Evolutionary conservation across 768 basidiomycete genomes (phyloP), one percentile per base, ranked within the genome.

Genomic region (Trametes punicea): DNA sequence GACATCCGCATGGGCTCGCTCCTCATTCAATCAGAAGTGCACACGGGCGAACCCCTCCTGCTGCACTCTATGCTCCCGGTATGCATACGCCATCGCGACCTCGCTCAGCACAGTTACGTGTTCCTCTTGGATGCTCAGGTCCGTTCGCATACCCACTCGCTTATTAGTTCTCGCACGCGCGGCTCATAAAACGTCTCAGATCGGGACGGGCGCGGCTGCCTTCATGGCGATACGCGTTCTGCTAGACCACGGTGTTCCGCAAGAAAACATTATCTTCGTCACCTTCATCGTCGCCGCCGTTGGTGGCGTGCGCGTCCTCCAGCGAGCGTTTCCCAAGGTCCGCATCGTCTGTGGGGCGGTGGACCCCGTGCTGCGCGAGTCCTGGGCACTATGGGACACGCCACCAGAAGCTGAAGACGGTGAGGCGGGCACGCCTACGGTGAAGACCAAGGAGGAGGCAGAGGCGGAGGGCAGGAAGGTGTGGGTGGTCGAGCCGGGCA

Each of bases 171-270:
- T 16, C 9, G 8, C 16, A 6, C 46, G 13, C 23, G 20, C n/a
- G 16, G 13, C 30, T 30, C 36, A 31, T 10, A 6, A 16, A 7
- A 11, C 30, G 21, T 33, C 39, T 13, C 61, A 96, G 87, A 93
- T 98, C 68, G 93, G 92, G 6, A 98, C 96, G 0, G 96, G 87
- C 4, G 94, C 95, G 0, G 84, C 91, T 3, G 87, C 87, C 18
- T 90, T 98, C 70, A 98, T 98, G 96, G 88, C 94, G 0, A 90
- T 99, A 58, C 88, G 96, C 26, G 82, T 96, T 10, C 75, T 98
- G 9, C 79, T 98, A 16, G 96, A 99, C 67, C 96, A 99, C 62
- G 93, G 96, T 11, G 85, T 96, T 16, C 80, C 70, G 52, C 82
- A 93, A 69, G 83, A 88, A 57, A 84, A 82, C 64, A 95, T 97